Percentiles rank a stretch among this genome's conserved stretches.
Evolutionary conservation across 2,329 filamentous ascomycete genomes (phyloP).

Genomic region (Nemania sp.): DNA sequence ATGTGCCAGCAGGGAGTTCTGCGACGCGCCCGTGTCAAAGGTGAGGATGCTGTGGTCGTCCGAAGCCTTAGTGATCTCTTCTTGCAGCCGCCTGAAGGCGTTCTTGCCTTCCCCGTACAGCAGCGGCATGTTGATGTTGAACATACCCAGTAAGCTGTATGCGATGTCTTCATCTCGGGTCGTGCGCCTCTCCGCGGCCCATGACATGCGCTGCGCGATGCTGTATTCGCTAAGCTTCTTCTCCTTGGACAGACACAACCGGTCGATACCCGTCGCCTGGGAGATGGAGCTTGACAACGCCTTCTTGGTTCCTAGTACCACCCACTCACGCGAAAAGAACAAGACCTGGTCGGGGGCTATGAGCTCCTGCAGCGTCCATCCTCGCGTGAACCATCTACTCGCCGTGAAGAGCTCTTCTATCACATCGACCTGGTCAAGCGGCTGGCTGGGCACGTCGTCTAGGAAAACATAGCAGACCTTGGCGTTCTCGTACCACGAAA

Average conservation of each 20-base stretch:
- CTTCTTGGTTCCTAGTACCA: slow-evolving; percentile 11
- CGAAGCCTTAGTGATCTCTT: slow-evolving; percentile 15
- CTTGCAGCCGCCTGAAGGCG: slow-evolving; percentile 14
- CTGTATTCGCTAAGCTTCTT: slow-evolving; percentile 9
- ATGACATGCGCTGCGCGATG: slow-evolving; percentile 18
- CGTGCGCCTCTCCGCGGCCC: slow-evolving; percentile 2
- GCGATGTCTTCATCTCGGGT: slow-evolving; percentile 17
- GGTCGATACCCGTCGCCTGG: slow-evolving; percentile 12
- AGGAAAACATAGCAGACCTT: slow-evolving; percentile 16
- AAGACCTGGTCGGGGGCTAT: slow-evolving; percentile 14
- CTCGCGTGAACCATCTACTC: slow-evolving; percentile 14
- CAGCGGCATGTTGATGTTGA: slow-evolving; percentile 16
- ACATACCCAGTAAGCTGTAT: slow-evolving; percentile 17
- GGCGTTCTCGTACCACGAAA: slow-evolving; percentile 10
- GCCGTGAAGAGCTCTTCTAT: neutral
- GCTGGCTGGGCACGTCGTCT: slow-evolving; percentile 5
- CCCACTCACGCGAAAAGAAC: slow-evolving; percentile 13
- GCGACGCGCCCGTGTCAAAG: slow-evolving; percentile 7
- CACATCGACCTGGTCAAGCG: neutral
- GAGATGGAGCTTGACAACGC: slow-evolving; percentile 9
- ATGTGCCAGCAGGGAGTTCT: slow-evolving; percentile 12
- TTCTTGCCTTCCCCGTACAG: slow-evolving; percentile 14
- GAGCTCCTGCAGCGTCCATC: slow-evolving; percentile 16
- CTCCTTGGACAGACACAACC: slow-evolving; percentile 14
- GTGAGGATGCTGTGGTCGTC: slow-evolving; percentile 19